Conservation (phyloP, 1,284 basidiomycete species). For the Leccinum griseonigrum region DNA sequence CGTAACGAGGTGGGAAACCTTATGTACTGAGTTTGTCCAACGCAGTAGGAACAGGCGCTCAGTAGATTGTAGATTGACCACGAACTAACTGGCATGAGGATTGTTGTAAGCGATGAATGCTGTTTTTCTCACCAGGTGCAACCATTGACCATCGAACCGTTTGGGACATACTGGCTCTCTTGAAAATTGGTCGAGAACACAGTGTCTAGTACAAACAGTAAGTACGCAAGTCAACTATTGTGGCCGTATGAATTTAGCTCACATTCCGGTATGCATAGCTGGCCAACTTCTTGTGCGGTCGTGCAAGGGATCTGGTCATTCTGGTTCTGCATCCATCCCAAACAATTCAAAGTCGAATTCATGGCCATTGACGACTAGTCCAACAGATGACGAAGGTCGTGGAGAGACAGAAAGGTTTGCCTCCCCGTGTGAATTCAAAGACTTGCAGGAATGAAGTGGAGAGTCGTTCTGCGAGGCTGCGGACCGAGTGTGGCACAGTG, state of each 20-base stretch:
- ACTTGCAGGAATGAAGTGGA: neutral
- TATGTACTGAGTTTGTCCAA: constrained; percentile 7
- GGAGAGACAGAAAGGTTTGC: neutral
- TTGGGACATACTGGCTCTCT: constrained; percentile 20
- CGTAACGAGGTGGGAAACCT: constrained; percentile 13
- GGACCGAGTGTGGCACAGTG: constrained; percentile 4
- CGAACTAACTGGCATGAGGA: constrained; percentile 15
- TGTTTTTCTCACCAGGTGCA: constrained; percentile 25
- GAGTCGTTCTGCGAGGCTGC: constrained; percentile 3
- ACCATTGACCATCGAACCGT: constrained; percentile 9
- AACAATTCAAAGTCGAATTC: constrained; percentile 11
- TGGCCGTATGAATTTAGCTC: constrained; percentile 5
- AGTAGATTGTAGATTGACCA: constrained; percentile 31
- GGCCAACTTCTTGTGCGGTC: constrained; percentile 18
- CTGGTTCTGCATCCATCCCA: constrained; percentile 17
- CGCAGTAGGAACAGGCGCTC: constrained; percentile 27
- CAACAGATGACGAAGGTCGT: neutral
- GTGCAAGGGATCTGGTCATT: constrained; percentile 12
- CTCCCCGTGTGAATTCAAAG: neutral
- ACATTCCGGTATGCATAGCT: constrained; percentile 20
- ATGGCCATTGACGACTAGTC: constrained; percentile 2
- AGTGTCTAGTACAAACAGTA: constrained; percentile 10
- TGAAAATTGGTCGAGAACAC: constrained; percentile 17
- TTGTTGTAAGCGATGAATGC: neutral
- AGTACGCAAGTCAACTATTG: neutral